Conservation (phyloP, 2,329 filamentous ascomycete species). For the Alternaria sp. region DNA sequence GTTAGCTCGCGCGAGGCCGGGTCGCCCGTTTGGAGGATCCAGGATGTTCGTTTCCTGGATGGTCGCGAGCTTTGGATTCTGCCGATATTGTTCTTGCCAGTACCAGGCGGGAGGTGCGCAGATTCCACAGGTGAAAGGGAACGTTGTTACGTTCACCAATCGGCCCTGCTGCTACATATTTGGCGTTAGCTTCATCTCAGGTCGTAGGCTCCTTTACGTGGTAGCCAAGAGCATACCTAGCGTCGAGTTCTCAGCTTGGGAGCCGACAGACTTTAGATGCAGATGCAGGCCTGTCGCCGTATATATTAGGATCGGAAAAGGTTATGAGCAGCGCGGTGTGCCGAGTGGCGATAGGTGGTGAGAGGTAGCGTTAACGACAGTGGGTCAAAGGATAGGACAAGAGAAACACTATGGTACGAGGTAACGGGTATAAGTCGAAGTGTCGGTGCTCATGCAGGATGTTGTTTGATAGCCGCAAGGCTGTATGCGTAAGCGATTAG, state of each 20-base stretch:
- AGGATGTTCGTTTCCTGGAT: constrained; percentile 19
- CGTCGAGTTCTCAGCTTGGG: neutral
- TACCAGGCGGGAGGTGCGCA: constrained; percentile 20
- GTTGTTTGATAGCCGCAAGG: constrained; percentile 10
- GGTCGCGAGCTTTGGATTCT: constrained; percentile 3
- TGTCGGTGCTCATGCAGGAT: constrained; percentile 17
- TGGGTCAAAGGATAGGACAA: neutral
- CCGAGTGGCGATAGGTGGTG: neutral
- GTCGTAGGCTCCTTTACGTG: neutral
- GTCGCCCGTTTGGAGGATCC: constrained; percentile 16
- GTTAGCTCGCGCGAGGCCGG: constrained; percentile 12
- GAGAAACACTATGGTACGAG: neutral
- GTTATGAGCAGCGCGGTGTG: neutral
- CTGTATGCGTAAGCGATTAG: constrained; percentile 5
- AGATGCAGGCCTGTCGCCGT: neutral
- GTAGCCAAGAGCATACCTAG: neutral
- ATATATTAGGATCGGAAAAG: neutral
- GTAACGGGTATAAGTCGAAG: neutral
- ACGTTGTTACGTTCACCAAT: constrained; percentile 23
- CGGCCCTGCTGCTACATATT: neutral
- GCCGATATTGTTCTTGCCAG: constrained; percentile 8
- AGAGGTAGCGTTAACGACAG: neutral
- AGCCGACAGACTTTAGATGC: constrained; percentile 4
- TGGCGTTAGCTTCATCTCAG: neutral
- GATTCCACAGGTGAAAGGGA: constrained; percentile 19